Evolutionary conservation across 164 flowering plant genomes (phyloP).

Genomic region (Stephania yunnanensis): DNA sequence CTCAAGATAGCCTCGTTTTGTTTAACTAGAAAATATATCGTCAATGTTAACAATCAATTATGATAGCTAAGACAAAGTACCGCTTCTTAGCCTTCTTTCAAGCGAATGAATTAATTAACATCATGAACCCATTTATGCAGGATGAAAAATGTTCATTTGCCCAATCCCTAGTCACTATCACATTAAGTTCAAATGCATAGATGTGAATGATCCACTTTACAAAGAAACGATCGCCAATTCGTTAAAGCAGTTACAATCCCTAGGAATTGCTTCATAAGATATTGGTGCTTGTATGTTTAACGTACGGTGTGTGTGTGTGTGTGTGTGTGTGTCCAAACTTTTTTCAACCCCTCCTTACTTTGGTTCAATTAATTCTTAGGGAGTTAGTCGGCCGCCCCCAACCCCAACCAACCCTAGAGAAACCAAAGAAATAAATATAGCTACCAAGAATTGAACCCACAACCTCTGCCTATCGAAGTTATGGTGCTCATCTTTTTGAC

Average conservation of each 20-base stretch:
- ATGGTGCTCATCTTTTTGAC: too few species aligned
- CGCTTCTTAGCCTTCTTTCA: background rate
- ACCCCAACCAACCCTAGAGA: too few species aligned
- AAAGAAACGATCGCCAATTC: background rate
- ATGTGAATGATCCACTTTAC: background rate
- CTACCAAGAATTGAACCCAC: too few species aligned
- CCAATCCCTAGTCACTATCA: background rate
- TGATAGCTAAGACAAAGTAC: background rate
- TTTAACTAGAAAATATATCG: background rate
- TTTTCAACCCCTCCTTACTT: too few species aligned
- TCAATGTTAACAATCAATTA: background rate
- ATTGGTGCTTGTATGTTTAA: too few species aligned
- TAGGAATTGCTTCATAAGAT: too few species aligned
- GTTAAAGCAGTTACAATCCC: too few species aligned
- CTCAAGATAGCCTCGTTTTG: background rate
- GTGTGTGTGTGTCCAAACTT: background rate
- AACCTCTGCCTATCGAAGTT: too few species aligned
- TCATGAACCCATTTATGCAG: background rate
- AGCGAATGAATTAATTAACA: background rate
- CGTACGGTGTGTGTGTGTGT: too few species aligned
- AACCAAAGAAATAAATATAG: too few species aligned
- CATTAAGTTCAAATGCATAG: background rate
- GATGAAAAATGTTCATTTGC: background rate
- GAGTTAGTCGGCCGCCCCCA: too few species aligned
- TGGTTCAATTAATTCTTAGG: too few species aligned